Percentiles rank a stretch among this genome's conserved stretches.
Evolutionary conservation across 305 asterid species (phyloP).

Genomic region (Rubia occidens): DNA sequence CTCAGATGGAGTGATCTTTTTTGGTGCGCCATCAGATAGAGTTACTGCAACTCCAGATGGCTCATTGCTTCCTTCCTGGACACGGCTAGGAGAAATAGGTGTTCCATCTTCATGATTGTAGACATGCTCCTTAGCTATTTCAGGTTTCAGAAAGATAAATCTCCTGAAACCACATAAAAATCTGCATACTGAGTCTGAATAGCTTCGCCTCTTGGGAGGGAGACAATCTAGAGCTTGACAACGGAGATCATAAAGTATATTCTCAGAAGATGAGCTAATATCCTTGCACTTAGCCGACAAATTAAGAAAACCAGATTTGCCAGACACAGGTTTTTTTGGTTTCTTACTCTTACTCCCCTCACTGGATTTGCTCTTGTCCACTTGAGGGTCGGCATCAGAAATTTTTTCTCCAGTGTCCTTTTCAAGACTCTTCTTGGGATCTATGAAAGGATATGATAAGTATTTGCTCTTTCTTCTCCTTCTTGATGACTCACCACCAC

Average conservation of each 20-base stretch:
- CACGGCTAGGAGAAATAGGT: background rate
- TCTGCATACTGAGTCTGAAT: conserved; percentile 37
- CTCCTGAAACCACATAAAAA: conserved; percentile 47
- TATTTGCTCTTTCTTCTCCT: conserved; percentile 76
- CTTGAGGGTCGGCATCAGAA: conserved; percentile 5
- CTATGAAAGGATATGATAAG: conserved; percentile 62
- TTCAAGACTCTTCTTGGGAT: conserved; percentile 22
- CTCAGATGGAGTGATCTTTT: background rate
- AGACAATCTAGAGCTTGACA: conserved; percentile 37
- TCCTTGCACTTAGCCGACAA: conserved; percentile 24
- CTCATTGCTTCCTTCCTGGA: conserved; percentile 1
- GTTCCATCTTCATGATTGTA: conserved; percentile 21
- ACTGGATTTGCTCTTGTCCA: conserved; percentile 13
- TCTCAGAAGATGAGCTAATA: conserved; percentile 32
- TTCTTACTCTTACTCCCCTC: conserved; percentile 13
- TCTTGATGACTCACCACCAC: conserved; percentile 27
- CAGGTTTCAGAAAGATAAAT: conserved; percentile 36
- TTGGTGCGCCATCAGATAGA: conserved; percentile 10
- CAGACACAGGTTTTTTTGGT: conserved; percentile 17
- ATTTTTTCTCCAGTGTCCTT: conserved; percentile 25
- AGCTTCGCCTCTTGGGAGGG: conserved; percentile 27
- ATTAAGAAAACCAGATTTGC: conserved; percentile 26
- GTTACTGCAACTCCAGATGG: conserved; percentile 7
- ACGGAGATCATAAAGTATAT: conserved; percentile 47
- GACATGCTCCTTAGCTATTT: conserved; percentile 19